Conservation (phyloP, 495 filamentous ascomycete genomes). For the Staphylotrichum tortipilum region DNA sequence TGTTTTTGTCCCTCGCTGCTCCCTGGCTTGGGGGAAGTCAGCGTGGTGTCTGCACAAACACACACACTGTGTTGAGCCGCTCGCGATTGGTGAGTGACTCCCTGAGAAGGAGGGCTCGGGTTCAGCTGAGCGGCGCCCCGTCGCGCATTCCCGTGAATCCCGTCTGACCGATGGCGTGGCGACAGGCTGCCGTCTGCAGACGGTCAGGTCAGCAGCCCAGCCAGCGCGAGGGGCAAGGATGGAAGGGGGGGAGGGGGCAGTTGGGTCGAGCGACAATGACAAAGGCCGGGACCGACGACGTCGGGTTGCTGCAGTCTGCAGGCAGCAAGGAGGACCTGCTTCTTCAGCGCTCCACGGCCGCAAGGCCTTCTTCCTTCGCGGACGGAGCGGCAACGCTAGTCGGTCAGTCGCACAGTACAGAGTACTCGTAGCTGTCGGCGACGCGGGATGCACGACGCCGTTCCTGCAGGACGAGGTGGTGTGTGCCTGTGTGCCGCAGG, state of each 20-base stretch:
- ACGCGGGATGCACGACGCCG: neutral
- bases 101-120: neutral
- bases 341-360: constrained; percentile 10
- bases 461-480: constrained; percentile 17
- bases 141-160: neutral
- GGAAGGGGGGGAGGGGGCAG: too few species aligned
- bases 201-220: neutral
- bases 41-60: too few species aligned
- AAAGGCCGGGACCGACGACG: too few species aligned
- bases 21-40: too few species aligned
- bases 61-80: too few species aligned
- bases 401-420: constrained; percentile 14
- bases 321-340: too few species aligned
- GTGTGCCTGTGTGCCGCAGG: too few species aligned
- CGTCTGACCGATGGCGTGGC: neutral
- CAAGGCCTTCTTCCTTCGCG: neutral
- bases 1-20: too few species aligned
- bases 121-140: neutral
- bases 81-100: neutral
- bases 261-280: too few species aligned
- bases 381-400: constrained; percentile 1
- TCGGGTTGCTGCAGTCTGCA: constrained; percentile 1
- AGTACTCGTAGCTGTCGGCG: neutral
- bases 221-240: neutral
- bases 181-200: neutral